Evolutionary conservation across 352 stramenopile genomes (phyloP).

Genomic region (Phytopythium delawarense): DNA sequence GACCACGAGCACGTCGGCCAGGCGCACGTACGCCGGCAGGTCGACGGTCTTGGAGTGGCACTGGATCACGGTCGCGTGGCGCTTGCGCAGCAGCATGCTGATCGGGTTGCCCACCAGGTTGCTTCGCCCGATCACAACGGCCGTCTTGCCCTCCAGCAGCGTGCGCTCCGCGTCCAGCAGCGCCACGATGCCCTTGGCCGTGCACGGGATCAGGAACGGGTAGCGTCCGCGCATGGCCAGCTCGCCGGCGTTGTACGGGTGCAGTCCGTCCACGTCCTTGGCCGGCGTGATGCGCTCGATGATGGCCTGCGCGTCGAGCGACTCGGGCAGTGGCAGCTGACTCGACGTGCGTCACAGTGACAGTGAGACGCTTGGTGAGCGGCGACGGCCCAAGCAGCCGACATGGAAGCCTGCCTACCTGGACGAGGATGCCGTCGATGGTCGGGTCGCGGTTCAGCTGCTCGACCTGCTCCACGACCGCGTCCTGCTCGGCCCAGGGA

Average conservation of each 20-base stretch:
- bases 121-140: conserved; percentile 95
- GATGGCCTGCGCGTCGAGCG: conserved; percentile 92
- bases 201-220: conserved; percentile 93
- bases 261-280: conserved; percentile 99
- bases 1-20: conserved; percentile 97
- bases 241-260: conserved; percentile 96
- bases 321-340: conserved; percentile 90
- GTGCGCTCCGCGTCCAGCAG: conserved; percentile 90
- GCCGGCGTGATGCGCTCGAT: conserved; percentile 90
- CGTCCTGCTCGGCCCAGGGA: conserved; percentile 21
- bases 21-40: conserved; percentile 80
- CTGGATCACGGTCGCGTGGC: conserved; percentile 97
- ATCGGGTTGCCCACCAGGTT: conserved; percentile 98
- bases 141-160: conserved; percentile 90
- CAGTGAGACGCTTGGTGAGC: neutral
- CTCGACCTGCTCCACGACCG: conserved; percentile 62
- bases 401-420: conserved; percentile 32
- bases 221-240: conserved; percentile 86
- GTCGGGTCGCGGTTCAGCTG: conserved; percentile 67
- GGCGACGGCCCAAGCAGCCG: neutral
- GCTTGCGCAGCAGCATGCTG: conserved; percentile 93
- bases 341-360: neutral
- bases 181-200: conserved; percentile 96
- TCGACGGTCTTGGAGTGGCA: conserved; percentile 95
- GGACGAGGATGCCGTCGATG: conserved; percentile 84